phyloP scores from a whole-genome alignment of 768 basidiomycete species.

The Hygrophorus pudorinus region DNA sequence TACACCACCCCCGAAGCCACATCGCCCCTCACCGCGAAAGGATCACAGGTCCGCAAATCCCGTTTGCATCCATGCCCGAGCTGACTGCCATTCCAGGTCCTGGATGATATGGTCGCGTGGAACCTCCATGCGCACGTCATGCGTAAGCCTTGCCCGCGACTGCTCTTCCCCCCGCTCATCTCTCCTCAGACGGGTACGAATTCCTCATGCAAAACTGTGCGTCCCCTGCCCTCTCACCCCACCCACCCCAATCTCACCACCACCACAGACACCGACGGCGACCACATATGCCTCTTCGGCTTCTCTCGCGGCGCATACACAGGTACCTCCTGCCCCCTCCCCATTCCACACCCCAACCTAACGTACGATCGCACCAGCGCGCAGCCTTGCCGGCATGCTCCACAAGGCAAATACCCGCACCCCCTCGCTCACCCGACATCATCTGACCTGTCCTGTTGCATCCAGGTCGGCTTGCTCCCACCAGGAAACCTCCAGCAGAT shows the following conservation, averaged over 20 bases:
- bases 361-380: constrained; percentile 18
- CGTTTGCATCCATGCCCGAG: background rate
- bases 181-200: constrained; percentile 37
- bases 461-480: constrained; percentile 31
- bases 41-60: constrained; percentile 26
- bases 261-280: background rate
- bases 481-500: constrained; percentile 44
- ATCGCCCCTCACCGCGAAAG: constrained; percentile 31
- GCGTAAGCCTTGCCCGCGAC: constrained; percentile 9
- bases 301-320: constrained; percentile 64
- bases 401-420: constrained; percentile 23
- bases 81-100: constrained; percentile 13
- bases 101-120: constrained; percentile 39
- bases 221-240: constrained; percentile 3
- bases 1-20: constrained; percentile 35
- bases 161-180: background rate
- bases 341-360: no score
- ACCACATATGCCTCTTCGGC: constrained; percentile 56
- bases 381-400: constrained; percentile 43
- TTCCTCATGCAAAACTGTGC: constrained; percentile 53
- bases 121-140: constrained; percentile 44
- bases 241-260: background rate
- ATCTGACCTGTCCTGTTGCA: background rate
- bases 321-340: no score
- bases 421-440: background rate